A percentile compares a stretch with the other conserved stretches of the same genome.
Evolutionary conservation across 768 basidiomycete species (phyloP).

Genomic region (Collybiopsis luxurians): DNA sequence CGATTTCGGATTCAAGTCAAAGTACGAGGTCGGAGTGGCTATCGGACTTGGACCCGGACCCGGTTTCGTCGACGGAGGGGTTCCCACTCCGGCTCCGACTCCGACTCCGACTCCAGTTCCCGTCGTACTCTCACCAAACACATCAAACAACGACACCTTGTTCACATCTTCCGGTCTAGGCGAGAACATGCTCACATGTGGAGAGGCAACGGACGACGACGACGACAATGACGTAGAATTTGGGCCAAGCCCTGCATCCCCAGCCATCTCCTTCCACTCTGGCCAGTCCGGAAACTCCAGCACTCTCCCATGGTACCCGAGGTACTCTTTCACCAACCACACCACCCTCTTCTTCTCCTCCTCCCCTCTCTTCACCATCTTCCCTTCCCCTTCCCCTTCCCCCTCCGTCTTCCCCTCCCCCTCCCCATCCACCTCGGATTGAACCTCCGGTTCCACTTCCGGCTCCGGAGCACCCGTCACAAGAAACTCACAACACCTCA

Average conservation of each 20-base stretch:
- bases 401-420: slow-evolving; percentile 44
- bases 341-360: slow-evolving; percentile 43
- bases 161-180: slow-evolving; percentile 46
- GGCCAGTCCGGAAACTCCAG: slow-evolving; percentile 55
- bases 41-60: slow-evolving; percentile 16
- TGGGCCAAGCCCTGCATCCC: too few species aligned
- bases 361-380: slow-evolving; percentile 34
- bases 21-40: too few species aligned
- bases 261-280: slow-evolving; percentile 52
- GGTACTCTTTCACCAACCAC: slow-evolving; percentile 69
- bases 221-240: too few species aligned
- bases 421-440: too few species aligned
- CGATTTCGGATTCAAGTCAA: too few species aligned
- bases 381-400: slow-evolving; percentile 38
- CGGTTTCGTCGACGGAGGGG: slow-evolving; percentile 22
- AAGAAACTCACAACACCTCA: slow-evolving; percentile 63
- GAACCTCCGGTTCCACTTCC: too few species aligned
- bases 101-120: too few species aligned
- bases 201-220: too few species aligned
- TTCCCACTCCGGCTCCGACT: too few species aligned
- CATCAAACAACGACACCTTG: slow-evolving; percentile 42
- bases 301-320: slow-evolving; percentile 54
- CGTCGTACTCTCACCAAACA: slow-evolving; percentile 31
- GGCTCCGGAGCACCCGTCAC: slow-evolving; percentile 52
- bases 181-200: slow-evolving; percentile 43